These are phyloP conservation scores for Ophiosphaerella korrae DNA, from an alignment of 2,329 filamentous ascomycete species.

Conservation along the genomic window DNA sequence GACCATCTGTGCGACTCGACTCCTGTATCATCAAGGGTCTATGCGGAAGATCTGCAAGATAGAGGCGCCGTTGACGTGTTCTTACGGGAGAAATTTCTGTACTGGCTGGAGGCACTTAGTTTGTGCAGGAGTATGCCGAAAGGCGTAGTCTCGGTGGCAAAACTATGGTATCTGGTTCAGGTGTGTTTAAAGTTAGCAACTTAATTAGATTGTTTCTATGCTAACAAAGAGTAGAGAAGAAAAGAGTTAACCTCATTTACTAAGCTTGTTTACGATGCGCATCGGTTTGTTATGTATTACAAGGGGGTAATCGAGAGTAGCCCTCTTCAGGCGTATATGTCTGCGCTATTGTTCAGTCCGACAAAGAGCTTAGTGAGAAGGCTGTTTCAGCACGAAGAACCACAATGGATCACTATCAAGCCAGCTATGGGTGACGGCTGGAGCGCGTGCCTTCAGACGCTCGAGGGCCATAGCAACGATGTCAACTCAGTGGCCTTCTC, in stretches of 20 bases:
- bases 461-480: no score
- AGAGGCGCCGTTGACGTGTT: slow-evolving; percentile 5
- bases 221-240: no score
- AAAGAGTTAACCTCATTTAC: background rate
- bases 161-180: slow-evolving; percentile 2
- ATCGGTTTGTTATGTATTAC: slow-evolving; percentile 29
- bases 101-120: slow-evolving; percentile 14
- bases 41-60: background rate
- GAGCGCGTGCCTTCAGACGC: no score
- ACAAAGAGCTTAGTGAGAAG: slow-evolving; percentile 14
- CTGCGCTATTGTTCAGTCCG: slow-evolving; percentile 28
- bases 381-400: no score
- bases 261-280: slow-evolving; percentile 19
- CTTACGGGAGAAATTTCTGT: slow-evolving; percentile 8
- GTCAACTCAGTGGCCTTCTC: no score
- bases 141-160: slow-evolving; percentile 9
- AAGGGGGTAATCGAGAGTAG: slow-evolving; percentile 20
- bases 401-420: no score
- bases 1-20: slow-evolving; percentile 33
- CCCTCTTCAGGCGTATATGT: slow-evolving; percentile 30
- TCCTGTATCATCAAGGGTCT: slow-evolving; percentile 1
- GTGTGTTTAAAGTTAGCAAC: background rate
- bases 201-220: background rate
- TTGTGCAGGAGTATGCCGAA: slow-evolving; percentile 8
- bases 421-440: no score